Percentiles rank a stretch among this genome's conserved stretches.
Evolutionary conservation across 2,329 filamentous ascomycete species (phyloP).

Genomic region (Magnaporthales sp.): DNA sequence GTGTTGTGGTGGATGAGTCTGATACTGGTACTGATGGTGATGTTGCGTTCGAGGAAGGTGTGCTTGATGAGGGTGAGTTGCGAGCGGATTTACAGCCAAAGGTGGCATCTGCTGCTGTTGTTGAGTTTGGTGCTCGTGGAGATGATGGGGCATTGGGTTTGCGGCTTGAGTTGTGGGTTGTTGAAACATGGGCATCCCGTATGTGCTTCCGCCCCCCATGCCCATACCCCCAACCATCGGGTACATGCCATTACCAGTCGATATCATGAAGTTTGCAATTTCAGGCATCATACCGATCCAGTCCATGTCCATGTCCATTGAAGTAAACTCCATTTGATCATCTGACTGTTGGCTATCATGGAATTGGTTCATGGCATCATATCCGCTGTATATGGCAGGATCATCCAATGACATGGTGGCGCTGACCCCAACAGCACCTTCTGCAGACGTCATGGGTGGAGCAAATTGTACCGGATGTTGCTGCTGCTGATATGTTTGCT

Average conservation of each 20-base stretch:
- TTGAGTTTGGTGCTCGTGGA: background rate
- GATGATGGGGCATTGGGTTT: background rate
- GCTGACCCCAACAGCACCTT: background rate
- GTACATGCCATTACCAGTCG: background rate
- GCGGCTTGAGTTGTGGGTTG: background rate
- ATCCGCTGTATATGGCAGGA: constrained; percentile 14
- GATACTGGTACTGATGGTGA: background rate
- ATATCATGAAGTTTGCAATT: constrained; percentile 15
- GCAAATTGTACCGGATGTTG: background rate
- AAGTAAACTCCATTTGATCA: constrained; percentile 17
- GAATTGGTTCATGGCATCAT: constrained; percentile 19
- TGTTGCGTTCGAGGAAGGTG: background rate
- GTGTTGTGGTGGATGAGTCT: background rate
- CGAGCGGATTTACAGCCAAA: background rate
- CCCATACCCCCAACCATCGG: constrained; percentile 1
- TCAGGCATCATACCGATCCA: constrained; percentile 37
- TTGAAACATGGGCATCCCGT: background rate
- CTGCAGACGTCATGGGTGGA: background rate
- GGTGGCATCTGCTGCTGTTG: background rate
- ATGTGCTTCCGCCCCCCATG: background rate
- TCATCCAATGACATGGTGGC: constrained; percentile 14
- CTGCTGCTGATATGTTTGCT: constrained; percentile 1
- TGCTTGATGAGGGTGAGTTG: background rate
- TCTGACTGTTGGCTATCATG: constrained; percentile 20
- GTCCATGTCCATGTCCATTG: constrained; percentile 39